Evolutionary conservation across 352 stramenopile genomes (phyloP).

Genomic region (Globisporangium ultimum): DNA sequence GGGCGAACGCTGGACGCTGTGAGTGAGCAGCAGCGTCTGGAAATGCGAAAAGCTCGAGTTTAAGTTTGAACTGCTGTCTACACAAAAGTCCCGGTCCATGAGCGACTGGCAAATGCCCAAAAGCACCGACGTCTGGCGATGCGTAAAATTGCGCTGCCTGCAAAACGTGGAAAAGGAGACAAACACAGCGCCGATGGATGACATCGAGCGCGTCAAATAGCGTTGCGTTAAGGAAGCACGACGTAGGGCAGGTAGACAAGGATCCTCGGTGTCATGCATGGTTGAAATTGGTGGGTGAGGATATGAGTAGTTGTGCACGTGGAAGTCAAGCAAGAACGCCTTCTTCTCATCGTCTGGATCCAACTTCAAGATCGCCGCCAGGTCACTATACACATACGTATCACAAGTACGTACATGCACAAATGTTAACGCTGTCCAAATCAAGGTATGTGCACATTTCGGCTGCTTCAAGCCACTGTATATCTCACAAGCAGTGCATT

Average conservation of each 20-base stretch:
- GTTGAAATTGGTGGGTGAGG: conserved; percentile 10
- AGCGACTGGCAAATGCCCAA: conserved; percentile 67
- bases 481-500: too few species aligned
- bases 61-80: conserved; percentile 43
- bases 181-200: conserved; percentile 12
- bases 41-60: conserved; percentile 55
- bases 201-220: conserved; percentile 3
- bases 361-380: conserved; percentile 52
- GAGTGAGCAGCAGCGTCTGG: conserved; percentile 50
- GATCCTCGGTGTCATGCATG: neutral
- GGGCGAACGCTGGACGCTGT: conserved; percentile 66
- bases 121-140: conserved; percentile 58
- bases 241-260: conserved; percentile 6
- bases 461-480: too few species aligned
- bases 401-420: conserved; percentile 4
- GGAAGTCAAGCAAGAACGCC: conserved; percentile 45
- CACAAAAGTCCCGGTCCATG: conserved; percentile 52
- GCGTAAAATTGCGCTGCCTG: conserved; percentile 51
- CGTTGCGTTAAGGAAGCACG: neutral
- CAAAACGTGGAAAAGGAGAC: conserved; percentile 48
- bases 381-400: conserved; percentile 16
- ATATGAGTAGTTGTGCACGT: conserved; percentile 76
- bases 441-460: too few species aligned
- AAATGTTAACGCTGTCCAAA: too few species aligned
- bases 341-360: conserved; percentile 34